These are phyloP conservation scores for Pisolithus microcarpus DNA, from an alignment of 768 basidiomycete genomes.

Conservation along the genomic window DNA sequence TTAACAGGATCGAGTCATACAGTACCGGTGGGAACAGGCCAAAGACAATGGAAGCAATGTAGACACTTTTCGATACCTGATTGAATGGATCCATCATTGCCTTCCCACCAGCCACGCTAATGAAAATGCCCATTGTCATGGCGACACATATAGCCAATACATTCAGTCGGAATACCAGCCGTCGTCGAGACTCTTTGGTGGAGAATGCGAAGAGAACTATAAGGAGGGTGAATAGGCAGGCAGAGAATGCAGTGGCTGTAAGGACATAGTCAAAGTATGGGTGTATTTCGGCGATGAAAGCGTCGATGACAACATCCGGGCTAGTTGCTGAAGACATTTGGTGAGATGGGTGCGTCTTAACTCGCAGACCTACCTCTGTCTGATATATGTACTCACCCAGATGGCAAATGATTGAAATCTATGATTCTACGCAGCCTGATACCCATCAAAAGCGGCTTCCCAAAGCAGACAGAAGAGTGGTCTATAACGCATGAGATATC, in stretches of 20 bases:
- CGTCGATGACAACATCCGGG: neutral
- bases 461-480: too few relatives aligned
- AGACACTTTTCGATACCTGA: slow-evolving; percentile 11
- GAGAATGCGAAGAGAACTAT: slow-evolving; percentile 29
- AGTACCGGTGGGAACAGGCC: slow-evolving; percentile 26
- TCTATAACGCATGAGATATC: too few relatives aligned
- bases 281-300: slow-evolving; percentile 14
- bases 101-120: slow-evolving; percentile 1
- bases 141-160: slow-evolving; percentile 16
- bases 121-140: slow-evolving; percentile 23
- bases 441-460: too few relatives aligned
- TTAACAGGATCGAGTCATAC: slow-evolving; percentile 31
- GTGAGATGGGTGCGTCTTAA: neutral
- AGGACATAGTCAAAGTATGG: slow-evolving; percentile 17
- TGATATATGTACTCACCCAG: neutral
- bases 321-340: neutral
- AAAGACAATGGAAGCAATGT: slow-evolving; percentile 18
- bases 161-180: slow-evolving; percentile 29
- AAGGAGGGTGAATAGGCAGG: slow-evolving; percentile 28
- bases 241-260: slow-evolving; percentile 21
- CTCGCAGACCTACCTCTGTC: neutral
- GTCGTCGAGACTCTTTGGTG: slow-evolving; percentile 18
- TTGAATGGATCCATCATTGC: slow-evolving; percentile 13
- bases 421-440: too few relatives aligned
- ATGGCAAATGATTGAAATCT: too few relatives aligned